phyloP scores from a whole-genome alignment of 2,329 filamentous ascomycete genomes.

The Pyricularia pennisetigena region DNA sequence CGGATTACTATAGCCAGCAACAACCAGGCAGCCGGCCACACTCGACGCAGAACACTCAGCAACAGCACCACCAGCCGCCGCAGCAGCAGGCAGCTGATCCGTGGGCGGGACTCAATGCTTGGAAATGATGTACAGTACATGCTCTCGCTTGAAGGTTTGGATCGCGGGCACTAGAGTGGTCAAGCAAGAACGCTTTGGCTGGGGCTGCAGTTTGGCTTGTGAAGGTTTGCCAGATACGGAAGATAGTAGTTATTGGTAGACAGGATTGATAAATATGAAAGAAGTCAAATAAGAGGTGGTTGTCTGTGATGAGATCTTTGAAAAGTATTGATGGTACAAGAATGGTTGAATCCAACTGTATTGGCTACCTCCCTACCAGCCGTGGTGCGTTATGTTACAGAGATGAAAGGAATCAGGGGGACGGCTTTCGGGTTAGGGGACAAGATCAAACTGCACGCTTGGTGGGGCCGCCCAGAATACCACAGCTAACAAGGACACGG shows the following conservation, averaged over 20 bases:
- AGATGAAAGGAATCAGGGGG: no score
- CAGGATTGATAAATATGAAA: background rate
- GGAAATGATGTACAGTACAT: slow-evolving; percentile 26
- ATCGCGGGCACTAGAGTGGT: background rate
- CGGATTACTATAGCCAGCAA: slow-evolving; percentile 21
- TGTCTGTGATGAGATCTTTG: no score
- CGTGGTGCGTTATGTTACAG: no score
- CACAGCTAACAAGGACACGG: background rate
- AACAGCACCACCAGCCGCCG: slow-evolving; percentile 26
- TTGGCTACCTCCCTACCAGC: no score
- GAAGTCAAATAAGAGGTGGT: background rate
- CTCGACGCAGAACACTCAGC: slow-evolving; percentile 18
- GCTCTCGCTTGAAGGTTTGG: background rate
- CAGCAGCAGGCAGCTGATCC: slow-evolving; percentile 27
- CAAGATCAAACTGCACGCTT: background rate
- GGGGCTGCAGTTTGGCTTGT: background rate
- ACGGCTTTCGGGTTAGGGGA: background rate
- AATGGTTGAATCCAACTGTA: no score
- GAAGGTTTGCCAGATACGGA: background rate
- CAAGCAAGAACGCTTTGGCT: background rate
- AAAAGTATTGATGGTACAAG: no score
- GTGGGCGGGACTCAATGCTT: slow-evolving; percentile 42
- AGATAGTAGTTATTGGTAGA: background rate
- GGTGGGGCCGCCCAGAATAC: background rate
- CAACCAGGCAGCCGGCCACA: slow-evolving; percentile 20